Conservation (phyloP, 1,284 basidiomycete genomes). For the Leccinum fuscescens region DNA sequence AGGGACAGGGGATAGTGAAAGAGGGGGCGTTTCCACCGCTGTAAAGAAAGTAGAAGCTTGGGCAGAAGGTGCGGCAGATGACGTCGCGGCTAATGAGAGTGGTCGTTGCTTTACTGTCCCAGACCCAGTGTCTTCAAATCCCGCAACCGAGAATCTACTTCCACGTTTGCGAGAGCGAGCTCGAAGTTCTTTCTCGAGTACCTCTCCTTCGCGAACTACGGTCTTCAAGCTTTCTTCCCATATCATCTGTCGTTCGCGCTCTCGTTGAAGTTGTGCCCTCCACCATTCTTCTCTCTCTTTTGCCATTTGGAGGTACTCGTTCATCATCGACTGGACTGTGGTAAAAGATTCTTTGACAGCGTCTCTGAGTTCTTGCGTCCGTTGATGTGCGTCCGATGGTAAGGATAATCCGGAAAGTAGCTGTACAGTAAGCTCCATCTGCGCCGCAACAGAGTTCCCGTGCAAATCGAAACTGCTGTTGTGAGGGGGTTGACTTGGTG, state of each 20-base stretch:
- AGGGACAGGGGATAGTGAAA: slow-evolving; percentile 4
- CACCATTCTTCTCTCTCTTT: slow-evolving; percentile 85
- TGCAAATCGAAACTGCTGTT: slow-evolving; percentile 69
- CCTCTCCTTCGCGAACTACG: slow-evolving; percentile 85
- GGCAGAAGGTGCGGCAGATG: slow-evolving; percentile 18
- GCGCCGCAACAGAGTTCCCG: slow-evolving; percentile 73
- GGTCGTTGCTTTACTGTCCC: slow-evolving; percentile 31
- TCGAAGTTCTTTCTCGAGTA: slow-evolving; percentile 78
- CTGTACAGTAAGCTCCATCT: slow-evolving; percentile 76
- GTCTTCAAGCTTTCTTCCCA: slow-evolving; percentile 93
- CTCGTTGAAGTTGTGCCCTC: slow-evolving; percentile 57
- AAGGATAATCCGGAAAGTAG: slow-evolving; percentile 56
- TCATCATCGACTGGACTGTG: slow-evolving; percentile 58
- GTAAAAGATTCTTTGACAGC: slow-evolving; percentile 67
- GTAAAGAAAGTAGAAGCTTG: slow-evolving; percentile 23
- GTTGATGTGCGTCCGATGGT: slow-evolving; percentile 36
- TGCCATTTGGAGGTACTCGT: slow-evolving; percentile 73
- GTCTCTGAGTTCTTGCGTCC: slow-evolving; percentile 47
- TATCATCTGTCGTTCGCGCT: slow-evolving; percentile 71
- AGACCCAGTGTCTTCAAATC: slow-evolving; percentile 23
- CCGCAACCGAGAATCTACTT: slow-evolving; percentile 48
- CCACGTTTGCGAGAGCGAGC: slow-evolving; percentile 55
- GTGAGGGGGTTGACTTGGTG: slow-evolving; percentile 58
- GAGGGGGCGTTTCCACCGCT: slow-evolving; percentile 16
- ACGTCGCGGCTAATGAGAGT: slow-evolving; percentile 13